Percentiles rank a stretch among this genome's conserved stretches.
These are phyloP conservation scores for Sanghuangporus sanghuang DNA, from an alignment of 1,284 basidiomycete species.

Conservation along the genomic window DNA sequence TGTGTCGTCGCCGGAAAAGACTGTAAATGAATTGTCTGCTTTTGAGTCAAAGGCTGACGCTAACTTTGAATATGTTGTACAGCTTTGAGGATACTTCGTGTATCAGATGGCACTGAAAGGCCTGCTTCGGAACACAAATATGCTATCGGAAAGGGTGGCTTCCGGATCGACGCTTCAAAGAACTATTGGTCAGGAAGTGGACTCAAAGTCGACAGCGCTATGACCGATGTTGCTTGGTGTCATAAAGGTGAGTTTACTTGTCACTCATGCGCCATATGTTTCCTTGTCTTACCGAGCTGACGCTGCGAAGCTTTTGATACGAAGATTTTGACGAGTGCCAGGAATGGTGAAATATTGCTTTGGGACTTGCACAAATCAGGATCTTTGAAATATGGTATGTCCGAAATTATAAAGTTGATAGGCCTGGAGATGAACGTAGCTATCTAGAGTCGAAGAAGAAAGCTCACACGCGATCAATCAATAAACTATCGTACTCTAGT, in stretches of 20 bases:
- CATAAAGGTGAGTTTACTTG: constrained; percentile 54
- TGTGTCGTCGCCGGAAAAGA: constrained; percentile 72
- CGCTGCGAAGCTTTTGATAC: constrained; percentile 56
- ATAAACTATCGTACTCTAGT: constrained; percentile 61
- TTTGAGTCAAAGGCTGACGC: constrained; percentile 3
- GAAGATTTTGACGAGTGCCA: constrained; percentile 79
- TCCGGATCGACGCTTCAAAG: constrained; percentile 58
- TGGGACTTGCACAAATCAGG: constrained; percentile 77
- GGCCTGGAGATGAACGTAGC: background rate
- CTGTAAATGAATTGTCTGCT: constrained; percentile 39
- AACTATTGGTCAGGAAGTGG: constrained; percentile 73
- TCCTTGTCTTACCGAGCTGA: background rate
- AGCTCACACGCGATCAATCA: constrained; percentile 74
- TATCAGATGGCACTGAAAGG: constrained; percentile 43
- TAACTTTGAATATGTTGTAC: constrained; percentile 9
- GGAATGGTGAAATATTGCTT: constrained; percentile 80
- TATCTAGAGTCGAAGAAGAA: constrained; percentile 61
- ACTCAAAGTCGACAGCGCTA: constrained; percentile 68
- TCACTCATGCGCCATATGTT: background rate
- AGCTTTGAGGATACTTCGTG: constrained; percentile 64
- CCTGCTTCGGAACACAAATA: constrained; percentile 43
- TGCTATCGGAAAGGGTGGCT: constrained; percentile 49
- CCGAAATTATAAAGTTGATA: constrained; percentile 13
- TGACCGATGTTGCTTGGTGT: constrained; percentile 81
- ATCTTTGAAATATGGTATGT: constrained; percentile 61